Base-by-base conservation (phyloP, 2,329 filamentous ascomycete species). In the Aurifilum marmelostoma region DNA sequence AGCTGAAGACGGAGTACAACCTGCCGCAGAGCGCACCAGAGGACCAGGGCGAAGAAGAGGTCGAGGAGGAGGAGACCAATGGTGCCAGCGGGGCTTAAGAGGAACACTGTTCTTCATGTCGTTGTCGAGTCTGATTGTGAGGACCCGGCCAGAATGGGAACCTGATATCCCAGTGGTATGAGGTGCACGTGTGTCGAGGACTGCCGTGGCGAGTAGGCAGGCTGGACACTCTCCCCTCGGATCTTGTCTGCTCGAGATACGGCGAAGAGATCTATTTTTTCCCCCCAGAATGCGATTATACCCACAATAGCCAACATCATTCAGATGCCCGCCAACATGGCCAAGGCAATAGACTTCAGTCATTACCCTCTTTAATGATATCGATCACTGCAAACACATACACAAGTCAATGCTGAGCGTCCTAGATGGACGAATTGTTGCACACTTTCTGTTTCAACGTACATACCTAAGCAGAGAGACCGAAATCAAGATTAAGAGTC, bases 1-100 rank as follows among this genome's bases (percentile, higher is more conserved):
- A 52, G 68, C 32, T 72, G 7, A 56, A 65, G 66, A 56, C 58
- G 16, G 29, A 70, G 66, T 67, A 67, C 50, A 63, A 66, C 39
- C 41, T 72, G 61, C 70, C 71, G 9, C 66, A 65, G 62, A 69
- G 61, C 5, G 66, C 64, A 9, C 67, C 66, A n/a, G 66, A 63
- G 52, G 68, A 50, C 5, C 59, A 63, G 5, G 66, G 68, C 2
- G 66, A 54, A 5, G 69, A 56, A 1, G 64, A 62, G 5, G 66
- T 32, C 21, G 69, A 63, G 27, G 65, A 27, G 27, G 66, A 63
- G 56, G 65, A 21, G 29, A 60, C 37, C 41, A 58, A 34, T n/a
- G 63, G 43, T 29, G 29, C n/a, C 43, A 56, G 32, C 32, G 47
- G 29, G 29, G 62, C 62, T 29, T 64, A 54, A 24, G 32, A 14